Base-by-base conservation (phyloP, 2,329 filamentous ascomycete genomes). In the Hypoxylon sp. region DNA sequence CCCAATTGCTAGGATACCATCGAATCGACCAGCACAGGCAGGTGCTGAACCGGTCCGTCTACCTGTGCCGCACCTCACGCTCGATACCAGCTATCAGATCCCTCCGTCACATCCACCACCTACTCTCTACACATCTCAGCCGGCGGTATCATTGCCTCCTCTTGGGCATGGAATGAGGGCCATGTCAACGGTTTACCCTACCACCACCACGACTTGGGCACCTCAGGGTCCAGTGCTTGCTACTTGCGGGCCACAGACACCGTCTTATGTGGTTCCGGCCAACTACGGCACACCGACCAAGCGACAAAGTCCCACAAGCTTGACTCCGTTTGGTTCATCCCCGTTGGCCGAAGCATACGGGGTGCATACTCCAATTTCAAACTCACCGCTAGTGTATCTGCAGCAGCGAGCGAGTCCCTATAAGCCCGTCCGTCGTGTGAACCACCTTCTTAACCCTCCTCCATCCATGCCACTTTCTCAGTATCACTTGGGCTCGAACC, bases 371-470 rank as follows among this genome's bases (percentile, higher is more conserved):
- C 89, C 91, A 4, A 87, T 88, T 45, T 90, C 92, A 30, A 86
- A 96, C 68, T 98, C 96, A 30, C 95, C 95, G 0, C 94, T 92
- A 9, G 88, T 93, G 73, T 96, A 96, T 78, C 83, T 97, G 36
- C 91, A 92, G 74, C 93, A 97, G 76, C 88, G 96, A 60, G 90
- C 92, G 68, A 98, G 95, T 58, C 96, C 96, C 2, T 98, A 98
- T 79, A 92, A 93, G 68, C 95, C 95, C 1, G 91, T 97, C 38
- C 91, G 94, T 55, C 87, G 93, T 65, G 93, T 97, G 63, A 93
- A 96, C 71, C 97, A 93, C 0, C 86, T 98, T n/a, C 84, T 97
- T 28, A 93, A 96, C 62, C 94, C 94, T 30, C 93, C 93, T 5
- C 92, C 93, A 0, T 91, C 92, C 22, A 85, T 89, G 7, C 93